These are phyloP conservation scores for Rhizopogon vinicolor DNA, from an alignment of 768 basidiomycete species.

Conservation along the genomic window DNA sequence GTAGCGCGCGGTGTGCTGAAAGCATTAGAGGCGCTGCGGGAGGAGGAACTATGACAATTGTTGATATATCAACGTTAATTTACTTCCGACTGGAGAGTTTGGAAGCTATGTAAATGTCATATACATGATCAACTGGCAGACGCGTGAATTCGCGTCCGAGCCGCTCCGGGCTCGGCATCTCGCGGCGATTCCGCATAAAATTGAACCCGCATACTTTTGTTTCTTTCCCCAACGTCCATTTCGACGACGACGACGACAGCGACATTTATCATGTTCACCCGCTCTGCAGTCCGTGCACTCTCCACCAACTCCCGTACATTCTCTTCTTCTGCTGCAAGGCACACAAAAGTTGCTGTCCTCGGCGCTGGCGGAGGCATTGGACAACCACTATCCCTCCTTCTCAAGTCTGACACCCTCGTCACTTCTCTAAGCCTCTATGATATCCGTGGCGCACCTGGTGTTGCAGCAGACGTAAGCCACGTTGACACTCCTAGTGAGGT, in stretches of 20 bases:
- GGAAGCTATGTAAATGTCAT: too few species aligned
- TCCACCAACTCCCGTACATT: constrained; percentile 59
- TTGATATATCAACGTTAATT: constrained; percentile 12
- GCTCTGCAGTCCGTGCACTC: constrained; percentile 55
- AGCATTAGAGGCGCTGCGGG: constrained; percentile 44
- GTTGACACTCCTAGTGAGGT: constrained; percentile 84
- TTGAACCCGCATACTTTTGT: background rate
- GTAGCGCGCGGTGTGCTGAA: constrained; percentile 46
- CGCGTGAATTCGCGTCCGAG: background rate
- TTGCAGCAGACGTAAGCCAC: constrained; percentile 96
- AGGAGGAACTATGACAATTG: constrained; percentile 7
- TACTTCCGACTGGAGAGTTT: too few species aligned
- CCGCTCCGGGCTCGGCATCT: background rate
- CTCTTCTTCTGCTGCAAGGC: constrained; percentile 67
- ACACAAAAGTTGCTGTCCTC: constrained; percentile 91
- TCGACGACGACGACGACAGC: constrained; percentile 6
- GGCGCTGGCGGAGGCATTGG: constrained; percentile 99
- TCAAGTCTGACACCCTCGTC: constrained; percentile 91
- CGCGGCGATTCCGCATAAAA: background rate
- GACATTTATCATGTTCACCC: constrained; percentile 57
- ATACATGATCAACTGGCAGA: too few species aligned
- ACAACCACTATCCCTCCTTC: constrained; percentile 90
- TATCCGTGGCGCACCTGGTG: constrained; percentile 94
- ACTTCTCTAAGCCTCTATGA: constrained; percentile 85
- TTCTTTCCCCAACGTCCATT: background rate